These are phyloP conservation scores for Hirsutella thompsonii DNA, from an alignment of 2,329 filamentous ascomycete genomes.

Conservation along the genomic window DNA sequence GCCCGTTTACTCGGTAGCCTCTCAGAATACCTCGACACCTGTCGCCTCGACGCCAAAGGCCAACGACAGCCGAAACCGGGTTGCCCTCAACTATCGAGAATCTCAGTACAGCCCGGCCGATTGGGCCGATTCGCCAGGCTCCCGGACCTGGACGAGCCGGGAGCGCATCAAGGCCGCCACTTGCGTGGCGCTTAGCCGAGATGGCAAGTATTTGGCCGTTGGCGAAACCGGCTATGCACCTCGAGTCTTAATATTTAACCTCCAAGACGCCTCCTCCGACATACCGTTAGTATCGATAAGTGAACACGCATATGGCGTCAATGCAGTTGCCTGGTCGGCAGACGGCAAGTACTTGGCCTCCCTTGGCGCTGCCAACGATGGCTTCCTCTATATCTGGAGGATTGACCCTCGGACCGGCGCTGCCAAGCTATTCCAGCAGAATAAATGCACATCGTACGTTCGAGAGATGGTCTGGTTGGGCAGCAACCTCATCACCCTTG, in stretches of 20 bases:
- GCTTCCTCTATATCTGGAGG: constrained; percentile 84
- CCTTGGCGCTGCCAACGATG: constrained; percentile 79
- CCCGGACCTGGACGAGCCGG: constrained; percentile 73
- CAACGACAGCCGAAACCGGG: constrained; percentile 49
- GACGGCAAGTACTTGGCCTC: constrained; percentile 82
- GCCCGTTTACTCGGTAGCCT: constrained; percentile 45
- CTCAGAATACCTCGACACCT: constrained; percentile 38
- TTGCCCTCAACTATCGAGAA: constrained; percentile 33
- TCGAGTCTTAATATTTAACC: constrained; percentile 78
- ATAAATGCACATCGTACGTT: constrained; percentile 82
- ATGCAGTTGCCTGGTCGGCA: constrained; percentile 76
- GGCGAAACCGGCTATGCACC: constrained; percentile 94
- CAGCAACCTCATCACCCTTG: constrained; percentile 69
- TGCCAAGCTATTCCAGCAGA: constrained; percentile 67
- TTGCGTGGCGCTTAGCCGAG: constrained; percentile 75
- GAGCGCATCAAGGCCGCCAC: constrained; percentile 93
- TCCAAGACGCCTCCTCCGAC: constrained; percentile 69
- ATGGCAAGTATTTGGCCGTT: constrained; percentile 78
- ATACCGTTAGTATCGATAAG: constrained; percentile 71
- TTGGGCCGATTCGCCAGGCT: constrained; percentile 49
- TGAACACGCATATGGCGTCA: constrained; percentile 85
- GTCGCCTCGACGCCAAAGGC: constrained; percentile 42
- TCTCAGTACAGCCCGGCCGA: constrained; percentile 32
- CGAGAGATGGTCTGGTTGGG: constrained; percentile 88
- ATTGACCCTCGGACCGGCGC: constrained; percentile 73